A percentile compares a stretch with the other conserved stretches of the same genome.
These are phyloP conservation scores for Phytomonas sp. DNA, from an alignment of 208 protist species.

Conservation along the genomic window DNA sequence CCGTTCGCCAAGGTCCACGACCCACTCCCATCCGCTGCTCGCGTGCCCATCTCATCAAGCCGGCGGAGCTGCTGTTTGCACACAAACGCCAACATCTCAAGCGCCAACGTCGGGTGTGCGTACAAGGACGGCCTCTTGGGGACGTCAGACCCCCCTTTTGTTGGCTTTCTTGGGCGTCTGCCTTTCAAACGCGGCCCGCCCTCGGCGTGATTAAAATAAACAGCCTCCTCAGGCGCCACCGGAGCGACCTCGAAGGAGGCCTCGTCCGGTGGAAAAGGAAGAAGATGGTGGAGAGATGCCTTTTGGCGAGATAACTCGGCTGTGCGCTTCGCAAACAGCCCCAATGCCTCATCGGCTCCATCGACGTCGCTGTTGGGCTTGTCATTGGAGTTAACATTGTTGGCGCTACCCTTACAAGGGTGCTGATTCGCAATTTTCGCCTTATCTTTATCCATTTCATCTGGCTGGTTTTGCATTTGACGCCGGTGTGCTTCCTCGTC, in stretches of 20 bases:
- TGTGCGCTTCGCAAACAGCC: background rate
- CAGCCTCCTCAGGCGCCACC: background rate
- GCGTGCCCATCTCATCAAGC: slow-evolving; percentile 2
- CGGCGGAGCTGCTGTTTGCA: slow-evolving; percentile 24
- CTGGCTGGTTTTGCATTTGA: background rate
- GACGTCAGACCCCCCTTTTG: background rate
- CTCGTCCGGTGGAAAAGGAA: background rate
- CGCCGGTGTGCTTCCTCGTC: background rate
- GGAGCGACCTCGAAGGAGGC: background rate
- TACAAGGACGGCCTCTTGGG: slow-evolving; percentile 7
- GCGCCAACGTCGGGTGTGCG: slow-evolving; percentile 16
- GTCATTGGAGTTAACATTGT: background rate
- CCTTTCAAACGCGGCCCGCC: background rate
- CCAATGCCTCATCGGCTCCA: background rate
- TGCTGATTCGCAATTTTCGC: background rate
- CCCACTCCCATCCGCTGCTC: background rate
- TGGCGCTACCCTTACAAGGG: background rate
- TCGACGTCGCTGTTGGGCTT: background rate
- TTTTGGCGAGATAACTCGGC: background rate
- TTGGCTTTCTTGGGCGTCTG: background rate
- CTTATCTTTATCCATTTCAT: background rate
- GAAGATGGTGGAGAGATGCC: background rate
- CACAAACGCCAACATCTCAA: slow-evolving; percentile 23
- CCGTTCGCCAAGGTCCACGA: background rate
- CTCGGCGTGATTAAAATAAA: background rate